Conservation (phyloP, 2,329 filamentous ascomycete species). For the Balansia obtecta region DNA sequence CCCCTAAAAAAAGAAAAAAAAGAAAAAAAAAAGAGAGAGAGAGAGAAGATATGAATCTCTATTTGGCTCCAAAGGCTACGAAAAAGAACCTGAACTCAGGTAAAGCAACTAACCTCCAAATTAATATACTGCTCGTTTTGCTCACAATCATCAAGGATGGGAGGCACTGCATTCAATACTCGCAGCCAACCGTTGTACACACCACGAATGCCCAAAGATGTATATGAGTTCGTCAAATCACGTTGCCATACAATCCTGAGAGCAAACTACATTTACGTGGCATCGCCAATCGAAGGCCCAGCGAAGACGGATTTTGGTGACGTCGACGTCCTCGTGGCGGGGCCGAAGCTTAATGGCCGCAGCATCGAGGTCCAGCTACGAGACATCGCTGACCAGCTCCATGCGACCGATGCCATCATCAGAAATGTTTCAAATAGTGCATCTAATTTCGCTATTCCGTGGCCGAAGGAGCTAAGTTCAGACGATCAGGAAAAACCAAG, state of each 20-base stretch:
- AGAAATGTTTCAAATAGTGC: constrained; percentile 12
- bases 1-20: no score
- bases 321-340: constrained; percentile 54
- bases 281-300: constrained; percentile 54
- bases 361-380: constrained; percentile 18
- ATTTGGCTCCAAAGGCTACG: no score
- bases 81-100: no score
- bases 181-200: constrained; percentile 37
- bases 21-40: no score
- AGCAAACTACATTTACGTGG: constrained; percentile 40
- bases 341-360: constrained; percentile 12
- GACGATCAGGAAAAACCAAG: not conserved
- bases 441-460: constrained; percentile 42
- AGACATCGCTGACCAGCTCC: constrained; percentile 21
- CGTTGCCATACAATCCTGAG: constrained; percentile 33
- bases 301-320: constrained; percentile 59
- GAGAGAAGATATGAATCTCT: no score
- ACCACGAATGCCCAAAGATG: constrained; percentile 48
- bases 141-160: constrained; percentile 54
- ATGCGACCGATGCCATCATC: constrained; percentile 29
- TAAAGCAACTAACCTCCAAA: no score
- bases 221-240: constrained; percentile 42
- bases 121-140: no score
- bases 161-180: constrained; percentile 46
- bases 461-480: constrained; percentile 23